Evolutionary conservation across 305 asterid genomes (phyloP), one percentile per base, ranked within the genome.

Genomic region (Plantago rigida): DNA sequence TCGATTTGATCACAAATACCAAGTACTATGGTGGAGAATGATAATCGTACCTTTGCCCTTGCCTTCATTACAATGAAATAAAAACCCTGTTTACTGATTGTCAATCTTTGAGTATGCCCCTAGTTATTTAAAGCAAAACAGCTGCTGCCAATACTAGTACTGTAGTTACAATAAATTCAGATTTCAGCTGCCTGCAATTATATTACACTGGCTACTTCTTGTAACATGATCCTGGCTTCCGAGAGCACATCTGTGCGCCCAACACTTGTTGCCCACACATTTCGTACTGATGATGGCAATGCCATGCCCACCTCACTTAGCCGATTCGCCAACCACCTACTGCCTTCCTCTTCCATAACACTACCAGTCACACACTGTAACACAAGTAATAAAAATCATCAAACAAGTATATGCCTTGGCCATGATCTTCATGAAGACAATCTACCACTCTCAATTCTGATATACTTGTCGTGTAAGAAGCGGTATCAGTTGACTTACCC

Each of bases 301-400:
- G 60, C 22, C 72, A 80, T 72, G 42, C 69, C 82, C 69, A 71
- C 29, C 69, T 73, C 78, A 2, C 55, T 55, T 48, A 84, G 54
- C 22, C 69, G 73, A 60, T 75, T 76, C 57, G 75, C 79, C 72
- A 84, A 59, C 70, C 71, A 51, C 50, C 51, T 51, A 10, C 15
- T 14, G 53, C 68, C 68, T 50, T 68, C 69, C 50, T 72, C 49
- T 70, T 82, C 86, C 89, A 92, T 78, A 50, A 62, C 56, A 58
- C 76, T 75, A 29, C 84, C 87, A 13, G 50, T 78, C 63, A 88
- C 70, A 12, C 63, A 79, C 98, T 87, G 94, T 60, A 65, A 73
- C 41, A 39, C 34, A 46, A 44, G 19, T 56, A 57, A 53, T 34
- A 22, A 57, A 42, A 19, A 10, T 3, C 11, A 19, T 9, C 36